A percentile compares a stretch with the other conserved stretches of the same genome.
Evolutionary conservation across 2,329 filamentous ascomycete species (phyloP).

Genomic region (Seiridium unicorne): DNA sequence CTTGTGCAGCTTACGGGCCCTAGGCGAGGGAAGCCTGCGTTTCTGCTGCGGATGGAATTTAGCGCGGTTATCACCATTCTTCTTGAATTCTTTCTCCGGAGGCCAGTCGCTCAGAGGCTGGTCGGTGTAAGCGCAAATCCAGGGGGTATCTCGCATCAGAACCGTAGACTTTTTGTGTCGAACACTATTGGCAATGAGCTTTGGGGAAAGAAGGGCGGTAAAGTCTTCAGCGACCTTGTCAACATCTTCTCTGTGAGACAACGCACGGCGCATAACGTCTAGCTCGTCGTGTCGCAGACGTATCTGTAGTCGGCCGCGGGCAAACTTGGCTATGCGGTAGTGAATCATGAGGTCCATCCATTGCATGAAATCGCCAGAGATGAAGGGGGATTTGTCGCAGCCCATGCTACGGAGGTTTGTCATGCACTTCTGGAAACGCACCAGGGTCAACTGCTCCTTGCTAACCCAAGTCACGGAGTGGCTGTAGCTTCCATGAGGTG

Average conservation of each 20-base stretch:
- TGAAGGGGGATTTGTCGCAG: slow-evolving; percentile 34
- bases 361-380: slow-evolving; percentile 33
- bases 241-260: neutral
- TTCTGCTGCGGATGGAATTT: neutral
- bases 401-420: slow-evolving; percentile 33
- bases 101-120: slow-evolving; percentile 14
- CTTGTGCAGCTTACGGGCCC: neutral
- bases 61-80: slow-evolving; percentile 5
- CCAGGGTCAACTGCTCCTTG: slow-evolving; percentile 29
- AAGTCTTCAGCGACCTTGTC: neutral
- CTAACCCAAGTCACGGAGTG: slow-evolving; percentile 30
- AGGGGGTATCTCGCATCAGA: slow-evolving; percentile 8
- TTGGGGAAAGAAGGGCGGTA: neutral
- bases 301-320: neutral
- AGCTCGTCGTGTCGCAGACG: neutral
- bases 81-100: slow-evolving; percentile 5
- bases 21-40: slow-evolving; percentile 6
- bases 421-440: slow-evolving; percentile 32
- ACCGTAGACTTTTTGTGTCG: neutral
- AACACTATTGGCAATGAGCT: neutral
- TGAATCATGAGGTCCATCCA: slow-evolving; percentile 10
- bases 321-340: neutral
- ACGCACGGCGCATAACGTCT: neutral
- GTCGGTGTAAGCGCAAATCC: slow-evolving; percentile 5
- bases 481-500: neutral